Evolutionary conservation across 2,329 filamentous ascomycete species (phyloP).

Genomic region (Cadophora luteo-olivacea): DNA sequence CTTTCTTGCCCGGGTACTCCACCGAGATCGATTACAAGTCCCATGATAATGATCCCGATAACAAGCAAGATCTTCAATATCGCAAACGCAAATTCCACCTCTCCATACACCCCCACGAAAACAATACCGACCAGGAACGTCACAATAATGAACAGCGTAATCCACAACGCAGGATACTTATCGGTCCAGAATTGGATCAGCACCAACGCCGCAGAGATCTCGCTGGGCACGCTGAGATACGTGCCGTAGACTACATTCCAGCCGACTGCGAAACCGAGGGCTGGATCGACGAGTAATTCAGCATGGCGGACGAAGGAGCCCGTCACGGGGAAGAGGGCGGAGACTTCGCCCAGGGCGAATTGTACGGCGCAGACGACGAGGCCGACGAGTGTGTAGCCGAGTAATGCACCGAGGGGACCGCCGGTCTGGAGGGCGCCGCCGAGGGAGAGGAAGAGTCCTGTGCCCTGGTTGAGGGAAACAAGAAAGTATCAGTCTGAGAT

Average conservation of each 20-base stretch:
- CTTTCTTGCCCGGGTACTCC: slow-evolving; percentile 60
- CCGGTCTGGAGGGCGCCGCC: slow-evolving; percentile 54
- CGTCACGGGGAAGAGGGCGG: slow-evolving; percentile 45
- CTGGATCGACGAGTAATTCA: slow-evolving; percentile 46
- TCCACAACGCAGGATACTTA: slow-evolving; percentile 53
- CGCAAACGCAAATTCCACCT: slow-evolving; percentile 61
- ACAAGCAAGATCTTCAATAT: slow-evolving; percentile 66
- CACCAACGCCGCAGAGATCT: slow-evolving; percentile 68
- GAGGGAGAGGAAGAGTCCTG: slow-evolving; percentile 59
- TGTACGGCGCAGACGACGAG: slow-evolving; percentile 54
- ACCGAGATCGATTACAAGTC: slow-evolving; percentile 52
- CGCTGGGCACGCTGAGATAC: slow-evolving; percentile 48
- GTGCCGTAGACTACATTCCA: slow-evolving; percentile 45
- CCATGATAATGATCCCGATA: slow-evolving; percentile 57
- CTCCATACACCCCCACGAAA: slow-evolving; percentile 51
- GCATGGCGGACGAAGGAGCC: slow-evolving; percentile 47
- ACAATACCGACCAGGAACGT: slow-evolving; percentile 46
- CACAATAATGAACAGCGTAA: slow-evolving; percentile 47
- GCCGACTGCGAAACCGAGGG: slow-evolving; percentile 43
- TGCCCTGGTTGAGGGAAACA: slow-evolving; percentile 47
- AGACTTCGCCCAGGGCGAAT: slow-evolving; percentile 46
- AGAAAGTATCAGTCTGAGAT: neutral
- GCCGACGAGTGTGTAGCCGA: slow-evolving; percentile 45
- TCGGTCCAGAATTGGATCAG: slow-evolving; percentile 70
- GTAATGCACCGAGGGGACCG: slow-evolving; percentile 54